Evolutionary conservation across 768 basidiomycete genomes (phyloP), one percentile per base, ranked within the genome.

Genomic region (Fistulinella prunicolor): DNA sequence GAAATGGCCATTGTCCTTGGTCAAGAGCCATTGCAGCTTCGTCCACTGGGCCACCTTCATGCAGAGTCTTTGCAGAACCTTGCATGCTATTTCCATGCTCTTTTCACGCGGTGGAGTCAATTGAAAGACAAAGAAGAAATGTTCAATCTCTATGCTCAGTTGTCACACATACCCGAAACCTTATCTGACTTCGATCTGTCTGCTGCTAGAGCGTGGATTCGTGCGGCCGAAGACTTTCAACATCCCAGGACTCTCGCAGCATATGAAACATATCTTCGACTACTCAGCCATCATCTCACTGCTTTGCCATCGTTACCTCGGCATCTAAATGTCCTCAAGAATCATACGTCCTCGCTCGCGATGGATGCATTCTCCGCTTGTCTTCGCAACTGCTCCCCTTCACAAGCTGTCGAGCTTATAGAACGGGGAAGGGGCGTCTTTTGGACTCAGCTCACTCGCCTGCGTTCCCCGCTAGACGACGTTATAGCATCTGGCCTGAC

Each of bases 361-460:
- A 23, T 24, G 10, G 52, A 54, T 40, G 53, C 53, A 13, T 50
- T 53, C 17, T 42, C 55, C 2, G 45, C 45, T 19, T 56, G 50
- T 28, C 62, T 60, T 20, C 50, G 35, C 5, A 22, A 29, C 4
- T 38, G 42, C 3, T 24, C 54, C 35, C 47, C 49, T 20, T 46
- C 53, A 9, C 46, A 42, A 12, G 61, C 57, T 36, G 42, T 69
- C 6, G 62, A 67, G 45, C 64, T 66, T 57, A 50, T 69, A 4
- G 61, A 60, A 35, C 56, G 58, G 14, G 56, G 59, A 6, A 22
- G 58, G n/a, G 47, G 46, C 1, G 20, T 63, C n/a, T n/a, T n/a
- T n/a, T n/a, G n/a, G n/a, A n/a, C n/a, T n/a, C n/a, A n/a, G n/a
- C n/a, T n/a, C n/a, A 6, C 38, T 61, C 49, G 57, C 14, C 48